phyloP scores from a whole-genome alignment of 176 grass and related monocot species.

The Aechmea fasciata region DNA sequence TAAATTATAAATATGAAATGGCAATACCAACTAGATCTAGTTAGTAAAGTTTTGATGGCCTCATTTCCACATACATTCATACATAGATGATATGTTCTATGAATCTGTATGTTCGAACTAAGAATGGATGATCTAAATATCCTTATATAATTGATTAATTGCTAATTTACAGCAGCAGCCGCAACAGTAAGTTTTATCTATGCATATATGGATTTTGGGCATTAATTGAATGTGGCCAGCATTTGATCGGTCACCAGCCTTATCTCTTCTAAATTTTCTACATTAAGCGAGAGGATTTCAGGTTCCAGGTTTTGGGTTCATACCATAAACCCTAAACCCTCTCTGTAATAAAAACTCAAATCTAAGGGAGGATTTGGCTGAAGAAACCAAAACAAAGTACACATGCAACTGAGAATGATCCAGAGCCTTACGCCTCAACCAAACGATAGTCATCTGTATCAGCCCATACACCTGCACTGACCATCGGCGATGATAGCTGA shows the following conservation, averaged over 20 bases:
- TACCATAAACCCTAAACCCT: too few species aligned
- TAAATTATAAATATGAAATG: too few species aligned
- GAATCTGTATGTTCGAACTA: too few species aligned
- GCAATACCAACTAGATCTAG: too few species aligned
- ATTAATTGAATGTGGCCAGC: background rate
- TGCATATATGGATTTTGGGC: background rate
- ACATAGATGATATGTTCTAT: background rate
- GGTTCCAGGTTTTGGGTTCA: background rate
- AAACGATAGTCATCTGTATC: constrained; percentile 62
- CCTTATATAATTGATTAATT: too few species aligned
- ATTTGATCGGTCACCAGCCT: background rate
- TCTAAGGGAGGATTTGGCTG: too few species aligned
- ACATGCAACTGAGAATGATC: background rate
- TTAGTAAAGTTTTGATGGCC: too few species aligned
- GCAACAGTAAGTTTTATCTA: background rate
- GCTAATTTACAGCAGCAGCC: too few species aligned
- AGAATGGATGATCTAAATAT: background rate
- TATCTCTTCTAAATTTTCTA: background rate
- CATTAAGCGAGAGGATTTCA: background rate
- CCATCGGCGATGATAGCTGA: constrained; percentile 54
- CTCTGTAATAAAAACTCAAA: too few species aligned
- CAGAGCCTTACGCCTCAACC: constrained; percentile 49
- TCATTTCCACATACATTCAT: background rate
- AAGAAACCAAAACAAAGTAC: background rate
- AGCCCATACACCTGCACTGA: constrained; percentile 43